A percentile compares a stretch with the other conserved stretches of the same genome.
Conservation (phyloP, 2,329 filamentous ascomycete genomes). For the Monosporascus sp. region DNA sequence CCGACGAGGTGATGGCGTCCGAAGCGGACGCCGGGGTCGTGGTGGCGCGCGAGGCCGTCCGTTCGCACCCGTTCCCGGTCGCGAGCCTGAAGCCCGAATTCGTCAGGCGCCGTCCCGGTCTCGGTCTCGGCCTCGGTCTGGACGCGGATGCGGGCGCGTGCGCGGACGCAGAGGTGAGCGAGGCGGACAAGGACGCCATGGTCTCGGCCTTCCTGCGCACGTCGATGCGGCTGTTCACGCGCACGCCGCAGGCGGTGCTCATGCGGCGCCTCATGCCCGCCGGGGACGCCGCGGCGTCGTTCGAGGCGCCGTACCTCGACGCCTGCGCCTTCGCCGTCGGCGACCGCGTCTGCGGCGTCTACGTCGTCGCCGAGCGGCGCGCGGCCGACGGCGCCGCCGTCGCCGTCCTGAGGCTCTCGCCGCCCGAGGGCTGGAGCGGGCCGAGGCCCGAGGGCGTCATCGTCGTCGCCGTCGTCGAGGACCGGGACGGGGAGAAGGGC, state of each 20-base stretch:
- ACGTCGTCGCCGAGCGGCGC: slow-evolving; percentile 10
- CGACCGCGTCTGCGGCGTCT: slow-evolving; percentile 21
- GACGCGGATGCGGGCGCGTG: no score
- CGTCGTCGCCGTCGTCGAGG: slow-evolving; percentile 25
- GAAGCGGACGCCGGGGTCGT: slow-evolving; percentile 1
- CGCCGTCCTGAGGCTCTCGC: slow-evolving; percentile 10
- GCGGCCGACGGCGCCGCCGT: background rate
- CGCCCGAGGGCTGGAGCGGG: slow-evolving; percentile 18
- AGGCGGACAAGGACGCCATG: background rate
- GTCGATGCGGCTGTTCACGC: slow-evolving; percentile 17
- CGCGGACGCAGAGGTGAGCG: background rate
- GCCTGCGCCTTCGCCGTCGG: slow-evolving; percentile 12
- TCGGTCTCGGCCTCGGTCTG: no score
- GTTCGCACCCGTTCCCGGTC: slow-evolving; percentile 9
- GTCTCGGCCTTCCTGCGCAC: slow-evolving; percentile 15
- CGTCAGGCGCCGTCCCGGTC: no score
- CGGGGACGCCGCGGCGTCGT: slow-evolving; percentile 2
- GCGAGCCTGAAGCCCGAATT: slow-evolving; percentile 1
- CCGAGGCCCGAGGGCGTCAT: slow-evolving; percentile 13
- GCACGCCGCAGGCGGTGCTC: slow-evolving; percentile 18
- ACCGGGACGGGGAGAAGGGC: slow-evolving; percentile 9
- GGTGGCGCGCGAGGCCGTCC: slow-evolving; percentile 15
- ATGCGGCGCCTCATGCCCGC: slow-evolving; percentile 13
- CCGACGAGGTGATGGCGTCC: background rate
- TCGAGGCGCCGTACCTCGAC: slow-evolving; percentile 10